A percentile compares a stretch with the other conserved stretches of the same genome.
Conservation (phyloP, 2,329 filamentous ascomycete species). For the Ophiocordyceps australis region DNA sequence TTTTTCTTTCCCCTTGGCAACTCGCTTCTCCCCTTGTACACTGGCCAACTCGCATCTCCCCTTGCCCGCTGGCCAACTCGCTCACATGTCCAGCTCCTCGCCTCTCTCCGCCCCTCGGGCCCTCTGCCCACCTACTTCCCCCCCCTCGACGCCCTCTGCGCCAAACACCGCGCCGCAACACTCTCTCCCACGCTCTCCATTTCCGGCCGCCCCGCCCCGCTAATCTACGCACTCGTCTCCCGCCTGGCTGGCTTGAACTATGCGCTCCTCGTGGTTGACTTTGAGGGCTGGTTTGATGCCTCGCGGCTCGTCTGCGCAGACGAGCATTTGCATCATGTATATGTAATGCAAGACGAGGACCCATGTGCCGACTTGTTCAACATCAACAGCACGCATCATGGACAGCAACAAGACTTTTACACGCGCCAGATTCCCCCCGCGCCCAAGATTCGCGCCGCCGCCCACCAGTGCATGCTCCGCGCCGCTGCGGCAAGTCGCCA, state of each 20-base stretch:
- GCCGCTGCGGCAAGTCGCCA: constrained; percentile 18
- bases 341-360: constrained; percentile 25
- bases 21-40: not conserved
- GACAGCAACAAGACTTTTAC: not conserved
- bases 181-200: constrained; percentile 28
- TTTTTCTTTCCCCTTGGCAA: not conserved
- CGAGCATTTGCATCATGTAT: constrained; percentile 27
- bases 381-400: not conserved
- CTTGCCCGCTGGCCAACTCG: too few relatives aligned
- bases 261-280: constrained; percentile 34
- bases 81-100: constrained; percentile 2
- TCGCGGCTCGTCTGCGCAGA: constrained; percentile 20
- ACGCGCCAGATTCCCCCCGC: constrained; percentile 9
- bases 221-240: constrained; percentile 37
- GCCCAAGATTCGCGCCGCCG: constrained; percentile 19
- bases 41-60: too few relatives aligned
- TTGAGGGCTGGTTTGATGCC: constrained; percentile 35
- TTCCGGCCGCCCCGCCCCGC: constrained; percentile 30
- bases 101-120: constrained; percentile 1
- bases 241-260: constrained; percentile 28
- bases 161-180: constrained; percentile 27
- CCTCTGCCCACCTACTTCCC: constrained; percentile 20
- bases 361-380: constrained; percentile 6
- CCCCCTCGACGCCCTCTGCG: constrained; percentile 25
- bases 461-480: constrained; percentile 32